These are phyloP conservation scores for Colletotrichum zoysiae DNA, from an alignment of 2,329 filamentous ascomycete genomes.

Conservation along the genomic window DNA sequence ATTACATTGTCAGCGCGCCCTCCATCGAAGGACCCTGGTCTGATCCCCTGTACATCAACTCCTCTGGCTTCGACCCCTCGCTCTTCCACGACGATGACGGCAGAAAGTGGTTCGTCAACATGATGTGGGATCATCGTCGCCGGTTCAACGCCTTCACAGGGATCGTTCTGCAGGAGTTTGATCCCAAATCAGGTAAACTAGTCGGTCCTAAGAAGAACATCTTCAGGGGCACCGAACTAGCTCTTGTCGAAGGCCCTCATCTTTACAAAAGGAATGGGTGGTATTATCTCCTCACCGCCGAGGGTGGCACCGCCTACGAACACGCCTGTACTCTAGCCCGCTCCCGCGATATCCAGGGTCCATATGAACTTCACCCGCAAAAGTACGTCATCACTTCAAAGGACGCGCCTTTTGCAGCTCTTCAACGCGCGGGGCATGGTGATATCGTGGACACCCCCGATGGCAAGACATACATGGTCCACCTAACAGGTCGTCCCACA, in stretches of 20 bases:
- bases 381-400: conserved; percentile 69
- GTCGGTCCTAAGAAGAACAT: conserved; percentile 68
- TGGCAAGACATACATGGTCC: conserved; percentile 66
- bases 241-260: conserved; percentile 69
- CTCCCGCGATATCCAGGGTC: conserved; percentile 66
- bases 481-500: conserved; percentile 64
- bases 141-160: conserved; percentile 65
- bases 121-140: conserved; percentile 67
- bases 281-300: conserved; percentile 72
- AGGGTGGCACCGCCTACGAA: conserved; percentile 71
- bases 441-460: conserved; percentile 67
- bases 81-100: conserved; percentile 70
- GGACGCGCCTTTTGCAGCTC: conserved; percentile 60
- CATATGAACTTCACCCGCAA: conserved; percentile 71
- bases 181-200: conserved; percentile 60
- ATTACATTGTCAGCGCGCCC: conserved; percentile 70
- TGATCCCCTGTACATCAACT: conserved; percentile 70
- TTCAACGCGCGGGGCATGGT: conserved; percentile 67
- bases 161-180: conserved; percentile 70
- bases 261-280: conserved; percentile 69
- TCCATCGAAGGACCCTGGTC: conserved; percentile 72
- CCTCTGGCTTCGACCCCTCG: conserved; percentile 73
- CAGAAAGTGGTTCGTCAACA: conserved; percentile 68
- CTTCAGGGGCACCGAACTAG: conserved; percentile 67
- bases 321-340: conserved; percentile 72